Conservation (phyloP, 768 basidiomycete species). For the Lactarius hatsudake region DNA sequence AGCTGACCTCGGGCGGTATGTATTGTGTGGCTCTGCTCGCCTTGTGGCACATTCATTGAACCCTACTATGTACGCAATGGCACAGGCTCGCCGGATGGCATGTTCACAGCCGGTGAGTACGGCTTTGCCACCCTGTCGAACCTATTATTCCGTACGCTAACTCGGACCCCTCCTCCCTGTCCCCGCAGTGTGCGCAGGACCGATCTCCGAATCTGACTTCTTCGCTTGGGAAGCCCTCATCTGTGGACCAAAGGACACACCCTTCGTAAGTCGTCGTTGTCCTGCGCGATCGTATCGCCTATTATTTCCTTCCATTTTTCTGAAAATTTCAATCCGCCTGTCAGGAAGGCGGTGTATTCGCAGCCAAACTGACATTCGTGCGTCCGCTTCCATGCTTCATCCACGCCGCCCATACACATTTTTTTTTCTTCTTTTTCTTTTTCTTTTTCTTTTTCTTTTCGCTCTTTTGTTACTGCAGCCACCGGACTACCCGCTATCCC, state of each 20-base stretch:
- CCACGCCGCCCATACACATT: slow-evolving; percentile 3
- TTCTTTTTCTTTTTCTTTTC: not conserved
- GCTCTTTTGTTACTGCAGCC: slow-evolving; percentile 48
- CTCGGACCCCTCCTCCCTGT: not conserved
- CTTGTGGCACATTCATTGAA: slow-evolving; percentile 5
- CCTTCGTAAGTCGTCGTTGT: slow-evolving; percentile 60
- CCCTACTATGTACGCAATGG: not conserved
- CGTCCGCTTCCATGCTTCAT: slow-evolving; percentile 36
- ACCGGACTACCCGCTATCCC: slow-evolving; percentile 91
- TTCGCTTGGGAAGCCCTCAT: slow-evolving; percentile 97
- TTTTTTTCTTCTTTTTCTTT: not conserved
- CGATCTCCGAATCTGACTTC: slow-evolving; percentile 89
- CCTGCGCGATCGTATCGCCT: not conserved
- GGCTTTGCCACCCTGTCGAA: slow-evolving; percentile 13
- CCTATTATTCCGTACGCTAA: not conserved
- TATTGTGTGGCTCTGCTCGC: slow-evolving; percentile 3
- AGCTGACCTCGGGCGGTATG: slow-evolving; percentile 73
- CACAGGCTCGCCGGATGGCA: slow-evolving; percentile 82
- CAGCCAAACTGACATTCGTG: slow-evolving; percentile 89
- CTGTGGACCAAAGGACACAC: slow-evolving; percentile 90
- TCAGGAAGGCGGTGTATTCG: slow-evolving; percentile 93
- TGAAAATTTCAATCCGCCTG: not conserved
- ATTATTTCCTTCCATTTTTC: not conserved
- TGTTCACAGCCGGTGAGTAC: slow-evolving; percentile 86
- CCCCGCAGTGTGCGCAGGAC: slow-evolving; percentile 48